Base-by-base conservation (phyloP, 257 asterid species). In the Solanum verrucosum region DNA sequence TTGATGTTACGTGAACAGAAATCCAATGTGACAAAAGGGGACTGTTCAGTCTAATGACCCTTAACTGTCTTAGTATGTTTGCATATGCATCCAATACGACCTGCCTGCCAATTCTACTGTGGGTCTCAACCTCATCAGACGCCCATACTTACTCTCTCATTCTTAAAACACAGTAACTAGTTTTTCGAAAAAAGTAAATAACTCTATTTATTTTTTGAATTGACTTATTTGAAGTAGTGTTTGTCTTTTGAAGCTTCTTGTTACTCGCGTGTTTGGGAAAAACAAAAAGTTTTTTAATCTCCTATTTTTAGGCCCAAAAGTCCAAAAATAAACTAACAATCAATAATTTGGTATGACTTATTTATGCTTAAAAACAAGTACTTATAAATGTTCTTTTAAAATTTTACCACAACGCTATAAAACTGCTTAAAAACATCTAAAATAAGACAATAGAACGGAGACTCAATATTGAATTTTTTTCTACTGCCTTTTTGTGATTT, bases 61-160 rank as follows among this genome's bases (percentile, higher is more conserved):
- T 63, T 63, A 84, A 84, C 60, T 67, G 86, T 88, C 59, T 83
- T 84, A 33, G 74, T 73, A 63, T 85, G 88, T 89, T 75, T 86
- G 38, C 60, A 87, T 78, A 84, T 87, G 90, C 91, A 90, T 38
- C 87, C 87, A 70, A 87, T 74, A 75, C 75, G 87, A 91, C 91
- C 91, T 90, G 46, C 87, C 90, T 90, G 38, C 85, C 87, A 5
- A 86, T 88, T 46, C 60, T 88, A 85, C 74, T 38, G 88, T 88
- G 91, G 88, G 90, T 85, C 92, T 87, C 49, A 87, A 89, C 89
- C 91, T 59, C 75, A 84, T 52, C 56, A 21, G 75, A 84, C 67
- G 78, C 25, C 87, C 78, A 84, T 84, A 88, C 84, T 68, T 83
- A 6, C 59, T 87, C 90, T 91, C 92, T 89, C 87, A 35, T 86